These are phyloP conservation scores for Fomes fomentarius DNA, from an alignment of 1,284 basidiomycete species.

Conservation along the genomic window DNA sequence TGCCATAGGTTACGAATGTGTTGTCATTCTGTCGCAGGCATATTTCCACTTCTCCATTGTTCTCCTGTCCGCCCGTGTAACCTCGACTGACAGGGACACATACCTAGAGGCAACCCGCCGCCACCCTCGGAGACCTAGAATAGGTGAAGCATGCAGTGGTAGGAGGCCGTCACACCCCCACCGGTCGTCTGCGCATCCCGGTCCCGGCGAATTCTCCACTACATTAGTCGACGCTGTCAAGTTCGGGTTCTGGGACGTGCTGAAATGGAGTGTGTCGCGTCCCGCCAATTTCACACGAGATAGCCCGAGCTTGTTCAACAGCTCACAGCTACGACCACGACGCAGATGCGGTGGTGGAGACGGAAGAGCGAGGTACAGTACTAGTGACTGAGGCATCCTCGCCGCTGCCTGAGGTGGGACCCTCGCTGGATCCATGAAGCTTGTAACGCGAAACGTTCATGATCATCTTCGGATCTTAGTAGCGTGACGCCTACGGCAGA, in stretches of 20 bases:
- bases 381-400: no score
- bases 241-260: constrained; percentile 60
- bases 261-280: constrained; percentile 67
- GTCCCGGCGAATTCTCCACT: background rate
- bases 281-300: constrained; percentile 52
- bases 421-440: constrained; percentile 21
- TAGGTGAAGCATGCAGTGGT: constrained; percentile 47
- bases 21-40: constrained; percentile 54
- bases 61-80: constrained; percentile 62
- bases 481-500: no score
- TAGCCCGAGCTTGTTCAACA: constrained; percentile 30
- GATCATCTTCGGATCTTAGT: no score
- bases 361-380: no score
- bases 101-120: constrained; percentile 67
- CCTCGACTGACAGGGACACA: constrained; percentile 54
- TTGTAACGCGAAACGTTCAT: no score
- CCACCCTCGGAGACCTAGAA: constrained; percentile 48
- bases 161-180: constrained; percentile 57
- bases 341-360: no score
- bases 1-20: constrained; percentile 56
- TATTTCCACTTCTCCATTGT: constrained; percentile 57
- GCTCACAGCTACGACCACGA: no score
- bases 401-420: background rate
- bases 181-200: constrained; percentile 2
- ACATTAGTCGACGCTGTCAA: constrained; percentile 46